phyloP scores from a whole-genome alignment of 2,329 filamentous ascomycete species.

The Cordyceps fumosorosea region DNA sequence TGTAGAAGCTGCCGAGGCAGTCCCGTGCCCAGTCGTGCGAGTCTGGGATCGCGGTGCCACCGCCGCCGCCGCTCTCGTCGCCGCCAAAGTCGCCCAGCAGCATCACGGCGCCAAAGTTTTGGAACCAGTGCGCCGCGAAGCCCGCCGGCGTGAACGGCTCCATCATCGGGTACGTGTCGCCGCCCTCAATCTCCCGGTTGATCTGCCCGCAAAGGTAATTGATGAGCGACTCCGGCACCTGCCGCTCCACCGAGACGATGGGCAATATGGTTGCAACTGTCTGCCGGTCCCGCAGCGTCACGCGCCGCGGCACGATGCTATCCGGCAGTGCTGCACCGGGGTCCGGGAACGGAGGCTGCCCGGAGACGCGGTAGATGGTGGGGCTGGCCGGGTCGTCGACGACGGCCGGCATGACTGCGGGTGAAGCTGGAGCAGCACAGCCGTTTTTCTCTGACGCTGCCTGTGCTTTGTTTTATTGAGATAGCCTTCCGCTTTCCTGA shows the following conservation, averaged over 20 bases:
- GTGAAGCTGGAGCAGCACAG: not conserved
- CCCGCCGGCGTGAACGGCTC: constrained; percentile 65
- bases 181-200: constrained; percentile 85
- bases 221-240: constrained; percentile 70
- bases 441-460: not conserved
- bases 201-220: constrained; percentile 76
- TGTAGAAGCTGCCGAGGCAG: constrained; percentile 86
- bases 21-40: constrained; percentile 69
- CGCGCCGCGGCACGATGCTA: constrained; percentile 65
- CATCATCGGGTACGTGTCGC: constrained; percentile 87
- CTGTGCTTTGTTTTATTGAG: not conserved
- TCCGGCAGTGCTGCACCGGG: constrained; percentile 54
- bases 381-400: constrained; percentile 69
- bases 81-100: constrained; percentile 66
- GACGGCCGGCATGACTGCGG: constrained; percentile 62
- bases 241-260: constrained; percentile 61
- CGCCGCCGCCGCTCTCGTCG: constrained; percentile 44
- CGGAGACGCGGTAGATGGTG: constrained; percentile 64
- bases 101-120: constrained; percentile 85
- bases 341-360: constrained; percentile 58
- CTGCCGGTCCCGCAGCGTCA: constrained; percentile 76
- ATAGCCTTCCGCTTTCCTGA: not conserved
- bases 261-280: constrained; percentile 80
- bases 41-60: constrained; percentile 44
- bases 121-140: constrained; percentile 84